phyloP scores from a whole-genome alignment of 352 stramenopile species.

The Phytophthora cactorum region DNA sequence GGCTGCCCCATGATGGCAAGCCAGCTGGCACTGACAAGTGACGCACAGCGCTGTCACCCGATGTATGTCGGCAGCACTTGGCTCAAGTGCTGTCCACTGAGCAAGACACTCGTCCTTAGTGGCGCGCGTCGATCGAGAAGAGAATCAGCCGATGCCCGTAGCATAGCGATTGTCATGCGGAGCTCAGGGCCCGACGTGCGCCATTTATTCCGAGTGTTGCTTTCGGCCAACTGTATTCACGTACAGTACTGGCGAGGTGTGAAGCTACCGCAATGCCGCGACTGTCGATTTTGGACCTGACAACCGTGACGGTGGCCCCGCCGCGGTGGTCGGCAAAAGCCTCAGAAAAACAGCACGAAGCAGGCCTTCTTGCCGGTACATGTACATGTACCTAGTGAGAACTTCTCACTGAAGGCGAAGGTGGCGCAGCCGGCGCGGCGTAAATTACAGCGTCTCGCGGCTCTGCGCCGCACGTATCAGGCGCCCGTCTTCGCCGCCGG shows the following conservation, averaged over 20 bases:
- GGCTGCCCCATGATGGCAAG: not conserved
- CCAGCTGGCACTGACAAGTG: constrained; percentile 1
- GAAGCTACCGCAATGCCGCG: constrained; percentile 16
- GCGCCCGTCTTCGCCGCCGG: constrained; percentile 31
- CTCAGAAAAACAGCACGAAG: not conserved
- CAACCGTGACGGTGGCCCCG: not conserved
- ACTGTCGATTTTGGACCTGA: constrained; percentile 9
- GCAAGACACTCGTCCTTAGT: not conserved
- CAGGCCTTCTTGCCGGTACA: not conserved
- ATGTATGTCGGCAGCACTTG: constrained; percentile 2
- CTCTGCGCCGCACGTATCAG: constrained; percentile 45
- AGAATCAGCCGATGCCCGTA: not conserved
- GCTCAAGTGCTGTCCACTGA: not conserved
- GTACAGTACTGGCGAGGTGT: constrained; percentile 15
- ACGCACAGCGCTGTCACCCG: constrained; percentile 3
- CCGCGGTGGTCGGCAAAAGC: not conserved
- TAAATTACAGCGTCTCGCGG: constrained; percentile 29
- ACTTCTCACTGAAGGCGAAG: not conserved
- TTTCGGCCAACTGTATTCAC: constrained; percentile 20
- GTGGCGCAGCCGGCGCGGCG: not conserved
- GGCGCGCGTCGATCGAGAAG: not conserved
- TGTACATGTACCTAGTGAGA: not conserved
- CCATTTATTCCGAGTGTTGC: constrained; percentile 9
- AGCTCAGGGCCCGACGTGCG: constrained; percentile 1
- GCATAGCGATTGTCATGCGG: constrained; percentile 14